Evolutionary conservation across 2,329 filamentous ascomycete genomes (phyloP).

Genomic region (Pseudogymnoascus sp.): DNA sequence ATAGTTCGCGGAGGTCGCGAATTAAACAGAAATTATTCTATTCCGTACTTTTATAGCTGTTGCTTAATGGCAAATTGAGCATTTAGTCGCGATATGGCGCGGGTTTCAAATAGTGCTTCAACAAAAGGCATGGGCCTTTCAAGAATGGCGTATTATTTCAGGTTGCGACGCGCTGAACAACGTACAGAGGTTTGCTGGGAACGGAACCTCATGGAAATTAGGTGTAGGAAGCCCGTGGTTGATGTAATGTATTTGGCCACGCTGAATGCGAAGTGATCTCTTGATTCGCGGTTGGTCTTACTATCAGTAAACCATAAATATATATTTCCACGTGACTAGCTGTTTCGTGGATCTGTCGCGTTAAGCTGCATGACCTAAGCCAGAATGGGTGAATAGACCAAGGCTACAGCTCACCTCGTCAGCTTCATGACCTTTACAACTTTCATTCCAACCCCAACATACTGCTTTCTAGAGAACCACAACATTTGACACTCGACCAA

Average conservation of each 20-base stretch:
- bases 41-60: neutral
- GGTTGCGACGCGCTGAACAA: neutral
- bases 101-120: neutral
- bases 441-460: conserved; percentile 18
- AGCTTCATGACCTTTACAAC: conserved; percentile 32
- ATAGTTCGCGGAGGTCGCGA: conserved; percentile 31
- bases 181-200: conserved; percentile 2
- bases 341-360: conserved; percentile 7
- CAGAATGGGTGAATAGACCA: conserved; percentile 15
- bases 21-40: neutral
- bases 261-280: conserved; percentile 1
- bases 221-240: neutral
- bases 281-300: neutral
- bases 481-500: conserved; percentile 3
- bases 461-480: conserved; percentile 19
- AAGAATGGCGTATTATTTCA: neutral
- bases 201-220: conserved; percentile 1
- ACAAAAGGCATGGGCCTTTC: neutral
- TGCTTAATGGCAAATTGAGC: neutral
- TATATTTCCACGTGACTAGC: neutral
- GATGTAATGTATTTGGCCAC: neutral
- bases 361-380: conserved; percentile 3
- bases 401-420: conserved; percentile 41
- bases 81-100: neutral
- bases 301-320: conserved; percentile 6